A percentile compares a stretch with the other conserved stretches of the same genome.
Conservation (phyloP, 257 asterid genomes). For the Gardenia jasminoides region DNA sequence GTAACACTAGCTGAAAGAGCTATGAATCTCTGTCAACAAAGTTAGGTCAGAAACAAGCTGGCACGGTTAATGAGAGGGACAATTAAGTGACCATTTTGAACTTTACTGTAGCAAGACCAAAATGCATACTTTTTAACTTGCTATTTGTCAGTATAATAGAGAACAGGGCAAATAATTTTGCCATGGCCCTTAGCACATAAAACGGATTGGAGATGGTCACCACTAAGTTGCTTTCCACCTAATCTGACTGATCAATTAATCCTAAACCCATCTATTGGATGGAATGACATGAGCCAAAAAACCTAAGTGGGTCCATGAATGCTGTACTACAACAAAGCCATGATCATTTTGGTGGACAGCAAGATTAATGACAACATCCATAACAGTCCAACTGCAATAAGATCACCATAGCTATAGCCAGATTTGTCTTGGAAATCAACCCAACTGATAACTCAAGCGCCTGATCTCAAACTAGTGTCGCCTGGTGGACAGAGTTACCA, state of each 20-base stretch:
- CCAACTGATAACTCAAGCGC: background rate
- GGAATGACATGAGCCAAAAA: background rate
- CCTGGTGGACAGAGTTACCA: conserved; percentile 1
- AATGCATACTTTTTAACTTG: background rate
- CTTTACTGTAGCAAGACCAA: background rate
- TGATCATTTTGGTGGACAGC: background rate
- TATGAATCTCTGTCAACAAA: background rate
- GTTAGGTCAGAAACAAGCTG: background rate
- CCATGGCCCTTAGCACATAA: background rate
- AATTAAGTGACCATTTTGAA: background rate
- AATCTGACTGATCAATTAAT: conserved; percentile 21
- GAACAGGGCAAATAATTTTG: background rate
- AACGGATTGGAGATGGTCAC: conserved; percentile 3
- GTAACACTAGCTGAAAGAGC: conserved; percentile 2
- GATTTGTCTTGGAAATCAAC: background rate
- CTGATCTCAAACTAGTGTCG: conserved; percentile 2
- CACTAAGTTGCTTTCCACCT: conserved; percentile 20
- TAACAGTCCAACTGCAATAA: background rate
- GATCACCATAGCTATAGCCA: background rate
- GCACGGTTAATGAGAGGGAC: background rate
- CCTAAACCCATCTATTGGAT: conserved; percentile 5
- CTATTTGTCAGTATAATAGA: background rate
- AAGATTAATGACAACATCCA: background rate
- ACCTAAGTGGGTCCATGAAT: conserved; percentile 13
- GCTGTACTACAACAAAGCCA: background rate